phyloP scores from a whole-genome alignment of 169 alveolate genomes.

The Plasmodium sp. region DNA sequence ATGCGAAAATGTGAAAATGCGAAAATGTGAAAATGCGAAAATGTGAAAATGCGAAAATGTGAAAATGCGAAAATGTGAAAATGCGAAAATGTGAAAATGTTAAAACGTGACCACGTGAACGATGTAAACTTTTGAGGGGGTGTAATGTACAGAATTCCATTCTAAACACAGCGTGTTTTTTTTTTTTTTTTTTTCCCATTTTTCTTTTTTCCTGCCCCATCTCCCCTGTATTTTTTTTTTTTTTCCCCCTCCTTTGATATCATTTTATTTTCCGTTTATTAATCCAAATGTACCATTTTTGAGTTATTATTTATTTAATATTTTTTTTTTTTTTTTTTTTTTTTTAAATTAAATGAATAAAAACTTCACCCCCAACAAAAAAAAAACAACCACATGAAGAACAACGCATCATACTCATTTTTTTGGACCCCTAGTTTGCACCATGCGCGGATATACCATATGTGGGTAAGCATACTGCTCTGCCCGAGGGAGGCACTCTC shows the following conservation, averaged over 20 bases:
- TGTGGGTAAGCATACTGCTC: not conserved
- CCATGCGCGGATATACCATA: not conserved
- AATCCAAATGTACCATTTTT: not conserved
- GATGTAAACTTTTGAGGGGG: not conserved
- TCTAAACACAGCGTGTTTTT: not conserved
- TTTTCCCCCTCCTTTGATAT: not conserved
- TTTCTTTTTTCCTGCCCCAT: not conserved
- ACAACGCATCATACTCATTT: not conserved
- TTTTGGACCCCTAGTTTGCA: not conserved
- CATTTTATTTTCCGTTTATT: conserved; percentile 4
- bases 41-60: no score
- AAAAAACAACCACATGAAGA: not conserved
- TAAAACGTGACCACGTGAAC: not conserved
- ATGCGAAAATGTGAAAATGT: no score
- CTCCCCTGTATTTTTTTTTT: not conserved
- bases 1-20: no score
- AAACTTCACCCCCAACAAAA: not conserved
- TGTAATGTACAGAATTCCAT: not conserved
- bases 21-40: no score
- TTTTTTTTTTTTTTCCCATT: no score
- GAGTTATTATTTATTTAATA: not conserved
- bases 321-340: conserved; percentile 10
- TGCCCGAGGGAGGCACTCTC: not conserved
- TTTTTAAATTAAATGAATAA: conserved; percentile 25
- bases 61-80: no score